These are phyloP conservation scores for Pyricularia sp. DNA, from an alignment of 2,329 filamentous ascomycete species.

Conservation along the genomic window DNA sequence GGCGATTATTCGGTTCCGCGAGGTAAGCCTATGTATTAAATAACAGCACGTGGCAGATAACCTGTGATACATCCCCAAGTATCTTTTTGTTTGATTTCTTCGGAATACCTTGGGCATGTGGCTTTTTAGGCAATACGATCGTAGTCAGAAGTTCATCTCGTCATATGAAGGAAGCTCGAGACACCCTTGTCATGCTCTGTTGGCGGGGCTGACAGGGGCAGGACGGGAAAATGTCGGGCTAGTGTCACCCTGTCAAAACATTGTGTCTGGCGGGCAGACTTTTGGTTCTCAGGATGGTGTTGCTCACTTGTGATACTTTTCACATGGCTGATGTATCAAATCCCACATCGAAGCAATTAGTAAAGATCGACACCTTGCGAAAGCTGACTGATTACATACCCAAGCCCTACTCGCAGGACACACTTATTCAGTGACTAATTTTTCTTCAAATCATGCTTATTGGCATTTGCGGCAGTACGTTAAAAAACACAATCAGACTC, in stretches of 20 bases:
- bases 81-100: neutral
- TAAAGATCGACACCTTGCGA: neutral
- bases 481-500: constrained; percentile 1
- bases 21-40: neutral
- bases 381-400: neutral
- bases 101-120: neutral
- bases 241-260: neutral
- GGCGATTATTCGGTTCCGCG: neutral
- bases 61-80: neutral
- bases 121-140: neutral
- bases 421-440: neutral
- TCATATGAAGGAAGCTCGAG: neutral
- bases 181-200: neutral
- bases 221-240: neutral
- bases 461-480: constrained; percentile 59
- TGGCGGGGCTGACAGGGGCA: neutral
- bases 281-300: neutral
- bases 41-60: neutral
- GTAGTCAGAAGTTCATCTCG: neutral
- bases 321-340: neutral
- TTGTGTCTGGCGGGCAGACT: neutral
- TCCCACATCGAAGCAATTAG: neutral
- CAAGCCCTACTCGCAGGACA: neutral
- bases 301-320: neutral
- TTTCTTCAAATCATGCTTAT: constrained; percentile 49